Conservation (phyloP, 345 rosid species). For the Toxicodendron radicans region DNA sequence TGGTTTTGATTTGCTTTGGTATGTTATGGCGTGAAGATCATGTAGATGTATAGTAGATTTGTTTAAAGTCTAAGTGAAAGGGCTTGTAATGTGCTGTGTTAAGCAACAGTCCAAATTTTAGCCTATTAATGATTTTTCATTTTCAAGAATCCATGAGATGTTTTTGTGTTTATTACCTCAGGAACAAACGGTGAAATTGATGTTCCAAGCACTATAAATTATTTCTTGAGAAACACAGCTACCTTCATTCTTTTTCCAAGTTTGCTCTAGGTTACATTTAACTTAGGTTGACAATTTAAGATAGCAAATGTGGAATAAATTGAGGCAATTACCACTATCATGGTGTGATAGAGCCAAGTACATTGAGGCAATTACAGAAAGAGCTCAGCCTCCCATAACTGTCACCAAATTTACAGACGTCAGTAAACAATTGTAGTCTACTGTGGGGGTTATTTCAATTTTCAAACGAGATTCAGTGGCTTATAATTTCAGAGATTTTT, state of each 20-base stretch:
- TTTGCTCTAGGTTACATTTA: background rate
- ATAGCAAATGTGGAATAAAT: too few relatives aligned
- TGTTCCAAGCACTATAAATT: too few relatives aligned
- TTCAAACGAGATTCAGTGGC: too few relatives aligned
- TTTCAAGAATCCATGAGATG: background rate
- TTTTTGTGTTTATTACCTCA: background rate
- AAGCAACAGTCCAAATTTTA: background rate
- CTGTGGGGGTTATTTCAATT: too few relatives aligned
- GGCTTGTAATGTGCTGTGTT: background rate
- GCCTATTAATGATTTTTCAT: background rate
- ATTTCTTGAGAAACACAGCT: background rate
- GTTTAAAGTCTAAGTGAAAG: background rate
- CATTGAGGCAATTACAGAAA: too few relatives aligned
- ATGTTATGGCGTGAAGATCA: background rate
- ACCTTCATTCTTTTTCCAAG: background rate
- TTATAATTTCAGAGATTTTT: too few relatives aligned
- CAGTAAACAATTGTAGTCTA: too few relatives aligned
- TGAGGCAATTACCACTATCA: too few relatives aligned
- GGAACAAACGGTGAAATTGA: background rate
- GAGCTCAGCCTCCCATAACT: too few relatives aligned
- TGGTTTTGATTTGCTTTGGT: constrained; percentile 1
- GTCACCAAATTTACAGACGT: too few relatives aligned
- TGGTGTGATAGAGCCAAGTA: too few relatives aligned
- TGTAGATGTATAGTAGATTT: background rate
- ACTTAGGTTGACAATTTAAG: too few relatives aligned